Evolutionary conservation across 2,329 filamentous ascomycete genomes (phyloP), one percentile per base, ranked within the genome.

Genomic region (Aureobasidium subglaciale): DNA sequence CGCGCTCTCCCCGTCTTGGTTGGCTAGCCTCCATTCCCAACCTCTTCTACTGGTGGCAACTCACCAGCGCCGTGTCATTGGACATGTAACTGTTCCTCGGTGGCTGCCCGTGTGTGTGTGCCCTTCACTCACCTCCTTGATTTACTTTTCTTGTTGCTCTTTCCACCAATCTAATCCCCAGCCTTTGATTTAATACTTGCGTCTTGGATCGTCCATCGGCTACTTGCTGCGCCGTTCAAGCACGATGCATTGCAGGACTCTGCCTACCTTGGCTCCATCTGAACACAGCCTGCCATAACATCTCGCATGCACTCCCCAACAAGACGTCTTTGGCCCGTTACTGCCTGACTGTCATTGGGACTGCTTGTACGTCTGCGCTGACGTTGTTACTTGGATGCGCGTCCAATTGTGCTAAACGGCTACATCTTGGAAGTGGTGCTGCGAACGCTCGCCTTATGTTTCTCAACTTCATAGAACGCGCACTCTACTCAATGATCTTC

Each of bases 41-140:
- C 50, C 34, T 35, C 50, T 25, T 54, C 38, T 16, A 34, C 50
- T 54, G 37, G 50, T 54, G 50, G 38, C 50, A 54, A 29, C 37
- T 34, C 38, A 43, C 32, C 50, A 43, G 20, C 18, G 11, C 29
- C 30, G 43, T 48, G 43, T 25, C 30, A 48, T 35, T 25, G 43
- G 7, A 3, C 30, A 48, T 29, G 24, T 29, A 43, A 9, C 18
- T 27, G 2, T 27, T n/a, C 16, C 13, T 24, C 16, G 4, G 48
- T 52, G 48, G 48, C 48, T 52, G 48, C 25, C 48, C 13, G n/a
- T 22, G 25, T 52, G 25, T 25, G 48, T 52, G 48, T 32, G 48
- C 48, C 48, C 29, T 35, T 40, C 18, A 10, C 25, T 15, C 35
- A 25, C 29, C 5, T 41, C 18, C 20, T 22, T 32, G 35, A 18